Percentiles rank a stretch among this genome's conserved stretches.
phyloP scores from a whole-genome alignment of 495 filamentous ascomycete species.

The Melanomma pulvis-pyrius region DNA sequence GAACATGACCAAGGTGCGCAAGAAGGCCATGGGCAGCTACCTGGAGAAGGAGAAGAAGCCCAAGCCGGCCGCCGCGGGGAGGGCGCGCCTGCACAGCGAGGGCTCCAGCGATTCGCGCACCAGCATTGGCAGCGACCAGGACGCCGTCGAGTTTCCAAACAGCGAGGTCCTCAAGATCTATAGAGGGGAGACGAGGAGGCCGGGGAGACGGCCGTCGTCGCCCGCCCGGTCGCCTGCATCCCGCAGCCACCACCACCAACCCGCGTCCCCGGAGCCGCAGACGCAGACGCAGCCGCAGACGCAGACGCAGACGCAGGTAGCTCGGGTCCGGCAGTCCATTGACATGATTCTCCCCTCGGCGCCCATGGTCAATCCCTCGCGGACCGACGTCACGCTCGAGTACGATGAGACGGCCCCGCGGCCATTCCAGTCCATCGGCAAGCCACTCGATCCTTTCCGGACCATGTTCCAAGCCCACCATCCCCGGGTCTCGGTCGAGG shows the following conservation, averaged over 20 bases:
- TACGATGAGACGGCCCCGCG: conserved; percentile 2
- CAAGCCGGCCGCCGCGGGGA: neutral
- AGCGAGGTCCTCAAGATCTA: neutral
- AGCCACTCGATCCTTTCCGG: conserved; percentile 32
- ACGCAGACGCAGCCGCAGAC: too few species aligned
- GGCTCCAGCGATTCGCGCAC: conserved; percentile 9
- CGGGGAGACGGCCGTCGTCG: neutral
- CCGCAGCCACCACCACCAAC: neutral
- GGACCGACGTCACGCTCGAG: conserved; percentile 8
- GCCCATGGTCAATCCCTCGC: conserved; percentile 20
- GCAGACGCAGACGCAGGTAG: neutral
- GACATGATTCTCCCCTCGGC: conserved; percentile 13
- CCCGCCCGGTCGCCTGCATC: neutral
- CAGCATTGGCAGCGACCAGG: conserved; percentile 11
- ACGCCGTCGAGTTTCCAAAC: neutral
- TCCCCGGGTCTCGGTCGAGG: conserved; percentile 30
- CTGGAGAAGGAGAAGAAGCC: conserved; percentile 26
- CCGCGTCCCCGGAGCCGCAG: neutral
- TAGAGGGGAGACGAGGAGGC: neutral
- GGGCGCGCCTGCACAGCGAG: conserved; percentile 10
- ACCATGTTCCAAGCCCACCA: conserved; percentile 30
- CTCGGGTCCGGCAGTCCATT: neutral
- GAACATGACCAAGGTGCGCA: conserved; percentile 37
- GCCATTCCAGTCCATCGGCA: conserved; percentile 31
- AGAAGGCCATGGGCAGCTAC: conserved; percentile 35